Evolutionary conservation across 495 filamentous ascomycete species (phyloP).

Genomic region (Symbiotaphrina buchneri): DNA sequence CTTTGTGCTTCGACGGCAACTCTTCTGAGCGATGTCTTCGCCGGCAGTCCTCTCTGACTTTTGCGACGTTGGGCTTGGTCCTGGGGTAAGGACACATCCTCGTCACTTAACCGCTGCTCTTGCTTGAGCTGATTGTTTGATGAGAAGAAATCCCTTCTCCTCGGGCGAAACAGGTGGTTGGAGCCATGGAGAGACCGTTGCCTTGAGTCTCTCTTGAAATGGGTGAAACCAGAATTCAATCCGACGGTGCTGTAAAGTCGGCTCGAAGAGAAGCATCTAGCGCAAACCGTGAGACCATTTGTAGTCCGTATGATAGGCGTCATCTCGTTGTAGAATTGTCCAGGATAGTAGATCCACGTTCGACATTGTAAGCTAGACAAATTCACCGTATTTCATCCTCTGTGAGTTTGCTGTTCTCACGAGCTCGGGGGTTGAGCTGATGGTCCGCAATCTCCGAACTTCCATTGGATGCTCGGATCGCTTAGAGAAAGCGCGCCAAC

Average conservation of each 20-base stretch:
- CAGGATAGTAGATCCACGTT: too few relatives aligned
- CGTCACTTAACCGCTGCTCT: background rate
- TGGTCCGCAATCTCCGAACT: too few relatives aligned
- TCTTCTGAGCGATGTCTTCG: slow-evolving; percentile 3
- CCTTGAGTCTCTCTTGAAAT: too few relatives aligned
- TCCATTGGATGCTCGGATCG: too few relatives aligned
- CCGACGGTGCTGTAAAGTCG: background rate
- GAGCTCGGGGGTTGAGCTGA: too few relatives aligned
- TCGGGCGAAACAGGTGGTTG: background rate
- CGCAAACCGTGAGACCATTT: background rate
- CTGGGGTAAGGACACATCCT: background rate
- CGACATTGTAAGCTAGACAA: too few relatives aligned
- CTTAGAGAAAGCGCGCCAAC: too few relatives aligned
- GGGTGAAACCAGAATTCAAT: too few relatives aligned
- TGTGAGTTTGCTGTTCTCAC: too few relatives aligned
- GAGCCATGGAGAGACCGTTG: slow-evolving; percentile 2
- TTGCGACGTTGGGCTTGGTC: background rate
- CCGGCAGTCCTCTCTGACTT: slow-evolving; percentile 1
- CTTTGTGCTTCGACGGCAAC: slow-evolving; percentile 6
- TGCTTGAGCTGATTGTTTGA: slow-evolving; percentile 3
- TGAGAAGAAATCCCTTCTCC: slow-evolving; percentile 4
- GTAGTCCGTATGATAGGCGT: background rate
- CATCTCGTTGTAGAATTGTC: too few relatives aligned
- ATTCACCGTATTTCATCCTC: too few relatives aligned
- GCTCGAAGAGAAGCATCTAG: background rate